Conservation (phyloP, 148 eudicot genomes). For the Polygonum aviculare region DNA sequence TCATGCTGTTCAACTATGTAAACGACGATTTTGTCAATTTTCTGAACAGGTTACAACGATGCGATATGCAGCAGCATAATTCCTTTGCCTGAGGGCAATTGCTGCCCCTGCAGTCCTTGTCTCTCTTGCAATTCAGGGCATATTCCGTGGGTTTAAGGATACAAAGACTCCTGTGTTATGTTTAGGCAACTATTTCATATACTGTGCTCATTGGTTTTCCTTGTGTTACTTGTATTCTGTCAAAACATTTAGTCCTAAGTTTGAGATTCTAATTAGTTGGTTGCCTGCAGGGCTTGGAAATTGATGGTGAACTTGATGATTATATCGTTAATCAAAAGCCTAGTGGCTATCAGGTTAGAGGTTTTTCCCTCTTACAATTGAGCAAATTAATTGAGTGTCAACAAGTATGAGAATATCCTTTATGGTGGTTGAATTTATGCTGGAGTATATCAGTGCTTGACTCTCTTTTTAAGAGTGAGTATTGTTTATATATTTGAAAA, state of each 20-base stretch:
- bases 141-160: constrained; percentile 95
- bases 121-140: constrained; percentile 87
- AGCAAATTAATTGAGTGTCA: too few relatives aligned
- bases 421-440: too few relatives aligned
- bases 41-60: constrained; percentile 60
- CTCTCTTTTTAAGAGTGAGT: too few relatives aligned
- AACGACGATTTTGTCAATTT: neutral
- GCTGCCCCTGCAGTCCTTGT: constrained; percentile 97
- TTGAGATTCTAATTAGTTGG: neutral
- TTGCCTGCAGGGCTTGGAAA: constrained; percentile 65
- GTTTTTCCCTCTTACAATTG: too few relatives aligned
- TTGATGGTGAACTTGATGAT: too few relatives aligned
- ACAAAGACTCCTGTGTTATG: constrained; percentile 93
- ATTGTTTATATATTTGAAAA: too few relatives aligned
- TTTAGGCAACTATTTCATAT: constrained; percentile 43
- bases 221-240: neutral
- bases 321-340: too few relatives aligned
- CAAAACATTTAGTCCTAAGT: neutral
- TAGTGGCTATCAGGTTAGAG: too few relatives aligned
- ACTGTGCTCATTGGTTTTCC: neutral
- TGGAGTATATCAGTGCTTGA: too few relatives aligned
- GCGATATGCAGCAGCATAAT: constrained; percentile 58
- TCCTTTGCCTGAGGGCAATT: constrained; percentile 72
- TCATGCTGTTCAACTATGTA: neutral
- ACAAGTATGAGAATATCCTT: too few relatives aligned